Evolutionary conservation across 768 basidiomycete genomes (phyloP).

Genomic region (Naganishia randhawae): DNA sequence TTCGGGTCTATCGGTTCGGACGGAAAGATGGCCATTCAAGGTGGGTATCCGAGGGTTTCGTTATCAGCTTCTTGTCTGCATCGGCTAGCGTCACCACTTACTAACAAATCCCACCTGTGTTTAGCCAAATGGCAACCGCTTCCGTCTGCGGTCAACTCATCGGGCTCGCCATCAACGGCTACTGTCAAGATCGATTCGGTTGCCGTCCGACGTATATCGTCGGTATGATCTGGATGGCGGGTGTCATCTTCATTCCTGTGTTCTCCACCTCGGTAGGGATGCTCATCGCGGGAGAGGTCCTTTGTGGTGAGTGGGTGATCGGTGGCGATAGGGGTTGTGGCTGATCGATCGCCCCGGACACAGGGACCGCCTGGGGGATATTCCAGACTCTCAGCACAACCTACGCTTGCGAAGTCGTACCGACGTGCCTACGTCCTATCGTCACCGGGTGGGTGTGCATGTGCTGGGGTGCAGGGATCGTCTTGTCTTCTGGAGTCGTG

Average conservation of each 20-base stretch:
- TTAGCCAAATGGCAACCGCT: constrained; percentile 31
- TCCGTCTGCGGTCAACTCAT: constrained; percentile 14
- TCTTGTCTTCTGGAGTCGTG: constrained; percentile 35
- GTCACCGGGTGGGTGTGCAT: constrained; percentile 35
- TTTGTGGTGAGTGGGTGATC: constrained; percentile 13
- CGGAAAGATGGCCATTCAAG: constrained; percentile 19
- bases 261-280: constrained; percentile 37
- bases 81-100: too few species aligned
- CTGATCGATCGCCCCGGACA: not conserved
- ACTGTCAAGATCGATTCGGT: constrained; percentile 29
- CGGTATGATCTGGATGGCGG: constrained; percentile 31
- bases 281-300: constrained; percentile 39
- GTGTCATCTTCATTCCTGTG: constrained; percentile 41
- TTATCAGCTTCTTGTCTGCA: too few species aligned
- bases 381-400: constrained; percentile 41
- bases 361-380: constrained; percentile 14
- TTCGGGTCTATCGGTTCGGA: constrained; percentile 30
- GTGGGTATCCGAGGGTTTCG: constrained; percentile 18
- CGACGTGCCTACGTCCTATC: constrained; percentile 38
- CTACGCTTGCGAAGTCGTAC: constrained; percentile 47
- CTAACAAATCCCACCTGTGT: constrained; percentile 18
- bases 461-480: constrained; percentile 34
- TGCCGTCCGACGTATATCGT: constrained; percentile 23
- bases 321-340: not conserved
- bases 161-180: constrained; percentile 33